Conservation (phyloP, 106 monocot genomes). For the Acorus calamus region DNA sequence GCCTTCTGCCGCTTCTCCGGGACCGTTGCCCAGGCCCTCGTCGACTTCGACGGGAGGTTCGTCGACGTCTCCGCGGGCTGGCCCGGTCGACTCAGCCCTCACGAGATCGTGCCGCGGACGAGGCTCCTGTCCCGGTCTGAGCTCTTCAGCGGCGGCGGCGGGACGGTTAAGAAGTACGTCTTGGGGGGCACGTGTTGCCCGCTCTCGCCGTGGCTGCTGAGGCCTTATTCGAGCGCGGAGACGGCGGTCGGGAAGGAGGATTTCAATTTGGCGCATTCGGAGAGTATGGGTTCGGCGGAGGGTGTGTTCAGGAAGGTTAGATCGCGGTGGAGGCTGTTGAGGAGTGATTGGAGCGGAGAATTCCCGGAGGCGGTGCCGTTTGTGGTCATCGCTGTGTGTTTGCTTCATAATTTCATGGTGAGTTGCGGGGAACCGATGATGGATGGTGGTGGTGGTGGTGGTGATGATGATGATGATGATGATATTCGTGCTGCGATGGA, state of each 20-base stretch:
- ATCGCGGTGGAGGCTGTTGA: conserved; percentile 58
- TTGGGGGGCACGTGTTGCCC: conserved; percentile 65
- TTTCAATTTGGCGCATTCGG: conserved; percentile 59
- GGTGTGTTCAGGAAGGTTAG: conserved; percentile 30
- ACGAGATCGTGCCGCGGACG: conserved; percentile 32
- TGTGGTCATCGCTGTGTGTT: conserved; percentile 39
- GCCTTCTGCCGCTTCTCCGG: conserved; percentile 40
- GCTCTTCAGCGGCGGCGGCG: conserved; percentile 1
- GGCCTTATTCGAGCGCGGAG: conserved; percentile 22
- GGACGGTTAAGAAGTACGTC: conserved; percentile 29
- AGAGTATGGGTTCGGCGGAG: conserved; percentile 46
- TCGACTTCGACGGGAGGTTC: conserved; percentile 73
- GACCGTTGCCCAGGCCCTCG: conserved; percentile 44
- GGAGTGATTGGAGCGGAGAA: conserved; percentile 50
- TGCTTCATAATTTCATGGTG: conserved; percentile 83
- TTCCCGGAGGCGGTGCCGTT: conserved; percentile 60
- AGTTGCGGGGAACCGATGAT: conserved; percentile 47
- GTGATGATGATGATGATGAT: not conserved
- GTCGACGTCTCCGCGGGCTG: conserved; percentile 79
- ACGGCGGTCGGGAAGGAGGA: not conserved
- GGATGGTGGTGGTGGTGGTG: conserved; percentile 7
- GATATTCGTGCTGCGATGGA: too few species aligned
- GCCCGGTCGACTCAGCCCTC: conserved; percentile 43
- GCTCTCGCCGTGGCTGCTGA: conserved; percentile 75
- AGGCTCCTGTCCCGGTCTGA: conserved; percentile 22